Conservation (phyloP, 73 alveolate genomes). For the Blepharisma japonicum region DNA sequence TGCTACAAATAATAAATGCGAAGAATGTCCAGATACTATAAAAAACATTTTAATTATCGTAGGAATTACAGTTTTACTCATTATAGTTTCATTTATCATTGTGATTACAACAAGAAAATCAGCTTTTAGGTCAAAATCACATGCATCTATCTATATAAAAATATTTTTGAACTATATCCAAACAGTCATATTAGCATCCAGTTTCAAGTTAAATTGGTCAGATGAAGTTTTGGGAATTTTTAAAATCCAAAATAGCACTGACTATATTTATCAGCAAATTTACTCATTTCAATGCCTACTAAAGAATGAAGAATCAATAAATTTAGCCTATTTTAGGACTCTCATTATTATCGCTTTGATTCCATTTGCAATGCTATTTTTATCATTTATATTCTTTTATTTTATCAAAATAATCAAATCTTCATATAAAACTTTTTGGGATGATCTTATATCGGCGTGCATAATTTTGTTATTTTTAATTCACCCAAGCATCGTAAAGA, state of each 20-base stretch:
- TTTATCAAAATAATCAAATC: too few species aligned
- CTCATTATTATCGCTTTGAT: too few species aligned
- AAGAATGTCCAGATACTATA: slow-evolving; percentile 33
- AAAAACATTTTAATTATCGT: neutral
- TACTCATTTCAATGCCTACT: slow-evolving; percentile 52
- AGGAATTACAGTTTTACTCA: neutral
- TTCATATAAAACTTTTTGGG: too few species aligned
- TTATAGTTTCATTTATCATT: slow-evolving; percentile 9
- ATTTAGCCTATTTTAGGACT: too few species aligned
- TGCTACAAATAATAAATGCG: slow-evolving; percentile 28
- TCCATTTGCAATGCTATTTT: too few species aligned
- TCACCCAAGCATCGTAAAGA: slow-evolving; percentile 36
- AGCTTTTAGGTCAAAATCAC: slow-evolving; percentile 40
- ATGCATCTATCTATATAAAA: slow-evolving; percentile 49
- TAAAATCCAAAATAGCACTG: slow-evolving; percentile 19
- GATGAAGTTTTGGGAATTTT: slow-evolving; percentile 28
- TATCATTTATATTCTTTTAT: too few species aligned
- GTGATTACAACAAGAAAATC: slow-evolving; percentile 33
- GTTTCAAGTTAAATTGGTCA: slow-evolving; percentile 48
- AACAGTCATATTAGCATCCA: slow-evolving; percentile 22
- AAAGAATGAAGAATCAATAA: too few species aligned
- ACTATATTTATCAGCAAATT: slow-evolving; percentile 31
- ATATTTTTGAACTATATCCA: slow-evolving; percentile 47
- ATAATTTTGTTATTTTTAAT: neutral
- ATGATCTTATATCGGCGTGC: too few species aligned